phyloP scores from a whole-genome alignment of 345 rosid genomes.

The Diplotaxis tenuifolia region DNA sequence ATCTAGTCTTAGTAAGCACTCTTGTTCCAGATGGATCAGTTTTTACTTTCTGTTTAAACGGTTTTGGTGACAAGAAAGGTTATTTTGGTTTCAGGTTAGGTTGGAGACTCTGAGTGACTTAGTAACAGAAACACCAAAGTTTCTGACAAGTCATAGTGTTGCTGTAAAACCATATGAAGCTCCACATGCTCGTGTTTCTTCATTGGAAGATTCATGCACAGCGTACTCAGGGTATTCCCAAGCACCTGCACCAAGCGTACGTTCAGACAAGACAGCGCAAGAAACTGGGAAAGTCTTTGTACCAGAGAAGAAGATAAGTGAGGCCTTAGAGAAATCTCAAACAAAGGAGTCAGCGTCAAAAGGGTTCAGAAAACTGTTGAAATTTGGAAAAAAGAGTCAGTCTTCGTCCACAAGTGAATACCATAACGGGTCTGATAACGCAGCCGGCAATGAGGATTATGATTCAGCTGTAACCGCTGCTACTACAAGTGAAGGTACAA shows the following conservation, averaged over 20 bases:
- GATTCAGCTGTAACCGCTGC: constrained; percentile 34
- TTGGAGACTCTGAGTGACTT: constrained; percentile 37
- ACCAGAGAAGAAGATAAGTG: constrained; percentile 64
- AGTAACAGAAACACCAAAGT: constrained; percentile 45
- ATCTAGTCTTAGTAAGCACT: constrained; percentile 45
- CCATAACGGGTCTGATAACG: constrained; percentile 38
- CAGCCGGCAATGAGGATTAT: constrained; percentile 37
- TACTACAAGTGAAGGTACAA: constrained; percentile 51
- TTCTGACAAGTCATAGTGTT: constrained; percentile 37
- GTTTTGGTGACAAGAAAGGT: constrained; percentile 3
- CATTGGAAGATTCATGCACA: constrained; percentile 66
- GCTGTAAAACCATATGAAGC: constrained; percentile 62
- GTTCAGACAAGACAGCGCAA: constrained; percentile 30
- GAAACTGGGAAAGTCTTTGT: constrained; percentile 49
- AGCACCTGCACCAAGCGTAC: constrained; percentile 51
- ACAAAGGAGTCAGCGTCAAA: constrained; percentile 61
- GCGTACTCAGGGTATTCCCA: constrained; percentile 50
- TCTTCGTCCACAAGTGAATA: constrained; percentile 49
- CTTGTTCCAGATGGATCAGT: neutral
- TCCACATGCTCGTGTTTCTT: constrained; percentile 78
- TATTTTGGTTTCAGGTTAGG: constrained; percentile 45
- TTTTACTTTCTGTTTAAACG: neutral
- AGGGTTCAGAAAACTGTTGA: constrained; percentile 69
- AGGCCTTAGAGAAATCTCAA: constrained; percentile 55
- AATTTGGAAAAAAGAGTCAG: constrained; percentile 73